These are phyloP conservation scores for Phytophthora foliorum DNA, from an alignment of 352 stramenopile genomes.

Conservation along the genomic window DNA sequence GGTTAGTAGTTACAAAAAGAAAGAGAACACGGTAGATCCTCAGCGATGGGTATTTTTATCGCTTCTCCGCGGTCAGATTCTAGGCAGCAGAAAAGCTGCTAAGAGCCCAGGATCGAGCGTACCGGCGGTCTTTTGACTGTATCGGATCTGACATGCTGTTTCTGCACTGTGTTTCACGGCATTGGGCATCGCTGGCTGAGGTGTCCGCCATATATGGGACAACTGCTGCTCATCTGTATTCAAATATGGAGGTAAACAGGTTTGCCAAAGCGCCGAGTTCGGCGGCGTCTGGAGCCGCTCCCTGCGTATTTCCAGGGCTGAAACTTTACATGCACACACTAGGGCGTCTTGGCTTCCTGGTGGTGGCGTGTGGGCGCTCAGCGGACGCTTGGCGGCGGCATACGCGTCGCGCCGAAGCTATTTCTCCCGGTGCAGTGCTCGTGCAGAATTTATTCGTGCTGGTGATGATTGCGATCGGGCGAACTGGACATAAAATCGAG, in stretches of 20 bases:
- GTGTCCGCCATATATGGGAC: slow-evolving; percentile 11
- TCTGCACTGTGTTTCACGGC: background rate
- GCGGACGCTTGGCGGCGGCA: background rate
- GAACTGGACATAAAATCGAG: slow-evolving; percentile 9
- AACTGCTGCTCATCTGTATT: slow-evolving; percentile 24
- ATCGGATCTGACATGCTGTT: background rate
- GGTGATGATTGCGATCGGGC: slow-evolving; percentile 17
- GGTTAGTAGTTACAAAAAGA: slow-evolving; percentile 22
- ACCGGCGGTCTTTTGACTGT: slow-evolving; percentile 4
- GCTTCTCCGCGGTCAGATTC: slow-evolving; percentile 17
- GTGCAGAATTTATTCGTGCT: slow-evolving; percentile 33
- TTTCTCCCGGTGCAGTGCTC: slow-evolving; percentile 26
- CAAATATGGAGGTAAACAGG: slow-evolving; percentile 19
- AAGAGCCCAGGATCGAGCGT: background rate
- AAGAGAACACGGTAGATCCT: slow-evolving; percentile 15
- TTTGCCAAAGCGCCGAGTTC: background rate
- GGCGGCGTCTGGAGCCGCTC: background rate
- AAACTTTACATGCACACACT: slow-evolving; percentile 4
- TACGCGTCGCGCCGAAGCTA: slow-evolving; percentile 47
- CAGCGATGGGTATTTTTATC: slow-evolving; percentile 38
- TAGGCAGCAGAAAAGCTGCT: slow-evolving; percentile 14
- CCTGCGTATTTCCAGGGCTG: background rate
- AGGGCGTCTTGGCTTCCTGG: slow-evolving; percentile 10
- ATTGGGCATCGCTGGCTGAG: background rate
- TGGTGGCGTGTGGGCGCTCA: background rate